Conservation (phyloP, 2,329 filamentous ascomycete species). For the Botryotinia convoluta region DNA sequence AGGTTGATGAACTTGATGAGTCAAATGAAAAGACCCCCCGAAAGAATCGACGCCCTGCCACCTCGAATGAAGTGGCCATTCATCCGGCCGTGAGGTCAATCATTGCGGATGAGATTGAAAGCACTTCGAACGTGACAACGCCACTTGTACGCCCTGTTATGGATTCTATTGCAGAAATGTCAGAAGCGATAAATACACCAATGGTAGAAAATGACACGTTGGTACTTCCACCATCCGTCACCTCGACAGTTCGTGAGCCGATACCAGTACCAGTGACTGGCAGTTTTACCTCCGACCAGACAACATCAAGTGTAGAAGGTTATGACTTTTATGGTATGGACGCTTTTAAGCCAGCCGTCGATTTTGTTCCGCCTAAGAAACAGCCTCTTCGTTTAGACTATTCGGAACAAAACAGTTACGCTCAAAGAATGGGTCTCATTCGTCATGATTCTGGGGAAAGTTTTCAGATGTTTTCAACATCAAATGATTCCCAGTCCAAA, state of each 20-base stretch:
- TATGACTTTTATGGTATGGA: slow-evolving; percentile 66
- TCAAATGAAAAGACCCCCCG: slow-evolving; percentile 33
- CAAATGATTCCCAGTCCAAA: slow-evolving; percentile 46
- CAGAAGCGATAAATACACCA: slow-evolving; percentile 31
- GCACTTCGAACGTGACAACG: slow-evolving; percentile 61
- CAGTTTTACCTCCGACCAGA: slow-evolving; percentile 24
- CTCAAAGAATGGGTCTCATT: slow-evolving; percentile 34
- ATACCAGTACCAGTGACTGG: slow-evolving; percentile 32
- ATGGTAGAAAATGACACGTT: slow-evolving; percentile 38
- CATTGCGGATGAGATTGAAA: slow-evolving; percentile 51
- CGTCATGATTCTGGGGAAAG: slow-evolving; percentile 59
- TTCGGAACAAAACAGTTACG: slow-evolving; percentile 22
- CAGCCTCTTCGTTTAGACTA: slow-evolving; percentile 41
- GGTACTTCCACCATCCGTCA: slow-evolving; percentile 31
- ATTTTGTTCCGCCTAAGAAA: slow-evolving; percentile 49
- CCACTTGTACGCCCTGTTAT: slow-evolving; percentile 55
- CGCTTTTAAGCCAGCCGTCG: slow-evolving; percentile 50
- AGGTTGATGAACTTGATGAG: slow-evolving; percentile 12
- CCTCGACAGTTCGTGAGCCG: slow-evolving; percentile 30
- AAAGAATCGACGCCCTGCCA: slow-evolving; percentile 22
- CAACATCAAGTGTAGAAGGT: slow-evolving; percentile 46
- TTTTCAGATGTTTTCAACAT: slow-evolving; percentile 59
- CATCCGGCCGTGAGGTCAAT: slow-evolving; percentile 27
- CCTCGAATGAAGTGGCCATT: slow-evolving; percentile 24
- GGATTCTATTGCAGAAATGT: slow-evolving; percentile 30